A percentile compares a stretch with the other conserved stretches of the same genome.
Evolutionary conservation across 352 stramenopile genomes (phyloP).

Genomic region (Pythium myriotylum): DNA sequence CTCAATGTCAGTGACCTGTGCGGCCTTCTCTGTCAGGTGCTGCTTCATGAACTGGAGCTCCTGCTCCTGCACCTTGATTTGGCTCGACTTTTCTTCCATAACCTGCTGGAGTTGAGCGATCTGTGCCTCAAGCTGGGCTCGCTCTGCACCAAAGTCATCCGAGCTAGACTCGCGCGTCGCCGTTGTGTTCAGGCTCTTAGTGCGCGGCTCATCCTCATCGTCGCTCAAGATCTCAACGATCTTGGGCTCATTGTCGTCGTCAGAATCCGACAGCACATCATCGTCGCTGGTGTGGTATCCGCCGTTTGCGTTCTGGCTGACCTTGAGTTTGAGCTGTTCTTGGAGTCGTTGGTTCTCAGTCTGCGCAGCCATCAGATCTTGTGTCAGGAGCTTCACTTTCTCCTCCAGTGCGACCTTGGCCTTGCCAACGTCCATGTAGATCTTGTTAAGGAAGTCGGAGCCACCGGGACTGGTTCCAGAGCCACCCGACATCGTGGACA

Average conservation of each 20-base stretch:
- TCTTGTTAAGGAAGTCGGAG: conserved; percentile 74
- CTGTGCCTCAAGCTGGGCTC: conserved; percentile 31
- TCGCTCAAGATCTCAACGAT: conserved; percentile 27
- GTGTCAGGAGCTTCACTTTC: conserved; percentile 62
- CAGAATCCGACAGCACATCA: background rate
- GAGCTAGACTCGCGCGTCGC: background rate
- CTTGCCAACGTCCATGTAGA: conserved; percentile 80
- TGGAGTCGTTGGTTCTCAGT: conserved; percentile 57
- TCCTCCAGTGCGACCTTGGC: conserved; percentile 75
- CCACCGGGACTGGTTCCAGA: conserved; percentile 4
- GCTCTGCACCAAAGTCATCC: conserved; percentile 21
- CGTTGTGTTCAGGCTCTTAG: background rate
- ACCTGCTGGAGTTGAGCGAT: conserved; percentile 24
- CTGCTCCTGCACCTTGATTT: conserved; percentile 31
- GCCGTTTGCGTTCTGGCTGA: conserved; percentile 6
- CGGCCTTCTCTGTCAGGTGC: conserved; percentile 29
- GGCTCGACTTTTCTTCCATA: conserved; percentile 22
- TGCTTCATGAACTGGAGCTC: conserved; percentile 34
- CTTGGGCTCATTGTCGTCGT: conserved; percentile 20
- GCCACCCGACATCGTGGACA: background rate
- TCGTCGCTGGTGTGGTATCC: background rate
- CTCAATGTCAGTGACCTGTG: conserved; percentile 12
- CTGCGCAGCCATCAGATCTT: conserved; percentile 42
- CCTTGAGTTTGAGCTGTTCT: conserved; percentile 33
- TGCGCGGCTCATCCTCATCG: conserved; percentile 2